Evolutionary conservation across 1,284 basidiomycete genomes (phyloP), one percentile per base, ranked within the genome.

Genomic region (Cystobasidium sp.): DNA sequence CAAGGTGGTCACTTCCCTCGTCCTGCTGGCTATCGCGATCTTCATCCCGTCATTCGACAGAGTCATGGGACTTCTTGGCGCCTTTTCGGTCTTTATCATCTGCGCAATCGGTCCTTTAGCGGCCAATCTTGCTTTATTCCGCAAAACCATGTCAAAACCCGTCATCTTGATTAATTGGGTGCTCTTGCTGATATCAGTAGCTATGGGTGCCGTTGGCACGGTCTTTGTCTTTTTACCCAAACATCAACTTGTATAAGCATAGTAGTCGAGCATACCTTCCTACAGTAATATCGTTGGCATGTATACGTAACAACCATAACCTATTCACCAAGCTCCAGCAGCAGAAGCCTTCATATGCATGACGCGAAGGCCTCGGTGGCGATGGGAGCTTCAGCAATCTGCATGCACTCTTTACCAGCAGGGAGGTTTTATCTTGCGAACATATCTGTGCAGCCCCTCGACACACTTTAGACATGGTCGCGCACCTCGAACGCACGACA

Each of bases 1-100:
- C 80, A 87, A 92, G 62, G 81, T 90, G 31, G 76, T 83, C 59
- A 83, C 93, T 43, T 88, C 90, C 0, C 77, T 86, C 9, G 77
- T 88, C 55, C 86, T 89, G 22, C 88, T 94, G 20, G 80, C 84
- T 39, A 87, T 90, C 47, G 93, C 92, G 1, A 89, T 95, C 75
- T 81, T 89, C 73, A 84, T 97, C 52, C 94, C 95, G 0, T 88
- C 91, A 69, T 97, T 97, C 81, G 90, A 90, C 77, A 87, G 89
- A 24, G 87, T 94, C 81, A 95, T 97, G 92, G 91, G 61, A 10
- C 66, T 76, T 16, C 55, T 76, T 14, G 75, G 75, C 44, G 72
- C 81, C 1, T 94, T 94, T 82, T 88, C 90, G 47, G 90, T 93
- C 0, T 95, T 95, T 81, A 84, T 91, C 77, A 87, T 94, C 44